Evolutionary conservation across 2,329 filamentous ascomycete genomes (phyloP), one percentile per base, ranked within the genome.

Genomic region (Zelopaecilomyces penicillatus): DNA sequence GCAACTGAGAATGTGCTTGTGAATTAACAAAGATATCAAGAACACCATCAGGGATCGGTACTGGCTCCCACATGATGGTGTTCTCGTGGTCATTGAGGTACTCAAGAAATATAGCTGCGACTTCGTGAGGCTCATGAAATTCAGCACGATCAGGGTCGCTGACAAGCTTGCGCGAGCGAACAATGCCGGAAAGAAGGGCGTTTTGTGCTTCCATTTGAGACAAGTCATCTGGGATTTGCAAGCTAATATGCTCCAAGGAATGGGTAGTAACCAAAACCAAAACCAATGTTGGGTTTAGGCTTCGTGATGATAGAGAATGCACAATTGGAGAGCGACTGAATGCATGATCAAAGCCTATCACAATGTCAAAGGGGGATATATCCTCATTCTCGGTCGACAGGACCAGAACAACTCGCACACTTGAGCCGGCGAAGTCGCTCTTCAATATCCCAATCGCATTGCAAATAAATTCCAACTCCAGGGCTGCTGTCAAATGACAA

Each of bases 231-330:
- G 65, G 62, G 28, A 78, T 60, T 11, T 69, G 63, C 40, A 73
- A 59, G 45, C 72, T 70, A 36, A 80, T 66, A 47, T 81, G 77
- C 55, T 81, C 76, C 33, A 80, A 68, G 1, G 75, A 74, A 50
- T 73, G 68, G 3, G 66, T 69, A 5, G 67, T 71, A 5, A 74
- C 69, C 5, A 80, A 64, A 0, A 64, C 62, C 44, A 81, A 54
- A 2, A 75, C 58, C n/a, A 75, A 54, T 0, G 72, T 73, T 35
- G 59, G 57, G 45, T 58, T 63, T 6, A 28, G 43, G 37, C 31
- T 39, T 12, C 34, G 37, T 12, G 48, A 46, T n/a, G 38, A 39
- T 27, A 57, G 40, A 28, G 50, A 57, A 32, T 10, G 54, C 32
- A 57, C 48, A 44, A 60, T 36, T 48, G 57, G 44, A 3, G 65